A percentile compares a stretch with the other conserved stretches of the same genome.
These are phyloP conservation scores for Cyberlindnera saturnus DNA, from an alignment of 805 yeast species.

Conservation along the genomic window DNA sequence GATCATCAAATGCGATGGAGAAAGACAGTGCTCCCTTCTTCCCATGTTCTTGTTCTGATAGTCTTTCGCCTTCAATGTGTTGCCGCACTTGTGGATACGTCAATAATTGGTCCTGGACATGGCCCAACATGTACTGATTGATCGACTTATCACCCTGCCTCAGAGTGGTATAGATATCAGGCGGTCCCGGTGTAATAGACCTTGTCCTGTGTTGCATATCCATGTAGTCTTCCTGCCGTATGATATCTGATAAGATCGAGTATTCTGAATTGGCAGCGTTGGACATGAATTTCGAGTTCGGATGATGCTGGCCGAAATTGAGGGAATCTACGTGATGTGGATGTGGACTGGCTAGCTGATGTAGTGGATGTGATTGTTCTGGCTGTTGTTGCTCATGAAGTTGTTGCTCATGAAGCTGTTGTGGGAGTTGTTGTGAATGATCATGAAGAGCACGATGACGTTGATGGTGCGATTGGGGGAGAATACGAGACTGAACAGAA, in stretches of 20 bases:
- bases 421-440: no score
- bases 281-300: conserved; percentile 45
- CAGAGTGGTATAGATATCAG: conserved; percentile 22
- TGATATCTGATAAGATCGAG: conserved; percentile 58
- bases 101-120: conserved; percentile 30
- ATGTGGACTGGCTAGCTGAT: not conserved
- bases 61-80: conserved; percentile 16
- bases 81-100: conserved; percentile 57
- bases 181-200: conserved; percentile 19
- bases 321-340: not conserved
- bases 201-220: conserved; percentile 3
- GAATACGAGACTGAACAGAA: no score
- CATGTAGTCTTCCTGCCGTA: conserved; percentile 32
- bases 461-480: no score
- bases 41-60: conserved; percentile 1
- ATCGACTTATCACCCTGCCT: conserved; percentile 52
- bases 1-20: conserved; percentile 24
- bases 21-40: conserved; percentile 11
- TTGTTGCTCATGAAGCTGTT: no score
- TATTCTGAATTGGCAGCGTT: conserved; percentile 72
- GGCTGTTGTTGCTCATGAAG: no score
- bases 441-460: no score
- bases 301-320: not conserved
- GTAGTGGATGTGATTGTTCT: not conserved
- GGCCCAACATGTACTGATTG: conserved; percentile 65